phyloP scores from a whole-genome alignment of 192 early-diverging fungal species.

The Funneliformis geosporum region DNA sequence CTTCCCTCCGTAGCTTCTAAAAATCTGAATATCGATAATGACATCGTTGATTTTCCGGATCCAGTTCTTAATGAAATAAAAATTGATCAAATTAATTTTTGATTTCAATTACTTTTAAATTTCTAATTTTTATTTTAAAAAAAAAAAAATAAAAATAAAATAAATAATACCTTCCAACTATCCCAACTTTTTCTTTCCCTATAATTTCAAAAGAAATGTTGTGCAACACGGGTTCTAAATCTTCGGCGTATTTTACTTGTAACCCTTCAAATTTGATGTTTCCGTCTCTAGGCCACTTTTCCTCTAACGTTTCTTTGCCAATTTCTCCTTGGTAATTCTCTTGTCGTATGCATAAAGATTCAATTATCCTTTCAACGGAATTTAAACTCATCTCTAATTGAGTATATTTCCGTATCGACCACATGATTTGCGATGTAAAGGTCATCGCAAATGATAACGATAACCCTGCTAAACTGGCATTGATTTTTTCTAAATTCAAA shows the following conservation, averaged over 20 bases:
- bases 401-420: conserved; percentile 73
- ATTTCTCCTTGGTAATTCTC: conserved; percentile 64
- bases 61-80: conserved; percentile 45
- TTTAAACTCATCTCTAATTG: conserved; percentile 86
- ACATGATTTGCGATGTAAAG: conserved; percentile 77
- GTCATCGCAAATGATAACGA: conserved; percentile 79
- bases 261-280: conserved; percentile 69
- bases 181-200: conserved; percentile 78
- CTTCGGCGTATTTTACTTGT: conserved; percentile 78
- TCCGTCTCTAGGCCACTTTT: conserved; percentile 71
- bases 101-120: not conserved
- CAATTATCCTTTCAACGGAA: conserved; percentile 80
- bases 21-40: conserved; percentile 80
- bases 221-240: conserved; percentile 74
- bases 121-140: not conserved
- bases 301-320: conserved; percentile 44
- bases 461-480: conserved; percentile 80
- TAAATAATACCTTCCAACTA: conserved; percentile 69
- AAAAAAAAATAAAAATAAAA: conserved; percentile 40
- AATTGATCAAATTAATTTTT: not conserved
- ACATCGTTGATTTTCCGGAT: conserved; percentile 73
- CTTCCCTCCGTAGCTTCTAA: conserved; percentile 69
- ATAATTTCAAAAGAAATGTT: conserved; percentile 70
- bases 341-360: conserved; percentile 79
- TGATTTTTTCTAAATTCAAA: conserved; percentile 43